phyloP scores from a whole-genome alignment of 2,329 filamentous ascomycete species.

The Blumeria graminis region DNA sequence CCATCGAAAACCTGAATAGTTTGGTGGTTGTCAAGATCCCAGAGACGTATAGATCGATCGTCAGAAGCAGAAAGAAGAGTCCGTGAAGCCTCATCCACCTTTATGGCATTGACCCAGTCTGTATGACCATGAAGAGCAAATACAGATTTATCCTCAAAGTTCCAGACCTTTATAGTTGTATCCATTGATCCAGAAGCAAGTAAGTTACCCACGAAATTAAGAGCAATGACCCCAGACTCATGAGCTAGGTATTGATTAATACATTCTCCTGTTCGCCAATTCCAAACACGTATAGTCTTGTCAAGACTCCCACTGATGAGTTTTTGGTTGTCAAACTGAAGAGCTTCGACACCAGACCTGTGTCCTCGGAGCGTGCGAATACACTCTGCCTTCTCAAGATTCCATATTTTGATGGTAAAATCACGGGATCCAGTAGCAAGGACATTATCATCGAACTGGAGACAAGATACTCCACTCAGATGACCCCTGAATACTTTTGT shows the following conservation, averaged over 20 bases:
- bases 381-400: slow-evolving; percentile 68
- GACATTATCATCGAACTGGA: slow-evolving; percentile 61
- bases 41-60: slow-evolving; percentile 73
- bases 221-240: slow-evolving; percentile 55
- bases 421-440: slow-evolving; percentile 91
- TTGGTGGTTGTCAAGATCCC: slow-evolving; percentile 68
- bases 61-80: slow-evolving; percentile 87
- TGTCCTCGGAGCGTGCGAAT: slow-evolving; percentile 70
- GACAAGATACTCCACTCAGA: slow-evolving; percentile 54
- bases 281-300: slow-evolving; percentile 77
- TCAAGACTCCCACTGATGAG: slow-evolving; percentile 81
- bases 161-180: slow-evolving; percentile 75
- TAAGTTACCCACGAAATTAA: slow-evolving; percentile 68
- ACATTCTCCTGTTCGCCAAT: slow-evolving; percentile 78
- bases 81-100: slow-evolving; percentile 56
- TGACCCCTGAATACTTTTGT: slow-evolving; percentile 70
- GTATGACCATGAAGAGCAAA: slow-evolving; percentile 62
- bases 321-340: slow-evolving; percentile 84
- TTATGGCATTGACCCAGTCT: slow-evolving; percentile 94
- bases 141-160: slow-evolving; percentile 62
- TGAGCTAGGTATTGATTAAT: slow-evolving; percentile 63
- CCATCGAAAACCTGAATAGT: slow-evolving; percentile 62
- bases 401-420: slow-evolving; percentile 85
- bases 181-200: slow-evolving; percentile 80
- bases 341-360: slow-evolving; percentile 55